Evolutionary conservation across 345 rosid genomes (phyloP).

Genomic region (Eucalyptus decipiens): DNA sequence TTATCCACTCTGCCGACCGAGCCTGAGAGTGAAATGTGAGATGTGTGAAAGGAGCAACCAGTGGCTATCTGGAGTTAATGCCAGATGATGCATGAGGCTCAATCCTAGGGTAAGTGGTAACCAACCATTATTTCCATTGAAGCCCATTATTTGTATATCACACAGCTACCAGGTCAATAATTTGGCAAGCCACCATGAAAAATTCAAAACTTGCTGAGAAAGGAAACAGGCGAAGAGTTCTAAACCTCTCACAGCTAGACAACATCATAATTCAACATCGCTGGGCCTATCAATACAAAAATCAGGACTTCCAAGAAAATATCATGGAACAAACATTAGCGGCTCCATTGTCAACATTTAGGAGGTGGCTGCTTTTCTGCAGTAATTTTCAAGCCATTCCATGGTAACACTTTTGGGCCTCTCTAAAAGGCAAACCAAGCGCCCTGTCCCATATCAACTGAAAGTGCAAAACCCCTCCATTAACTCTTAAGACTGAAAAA

Average conservation of each 20-base stretch:
- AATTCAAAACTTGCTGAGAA: not conserved
- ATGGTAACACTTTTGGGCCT: slow-evolving; percentile 97
- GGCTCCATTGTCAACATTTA: not conserved
- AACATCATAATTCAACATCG: not conserved
- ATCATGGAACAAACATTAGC: not conserved
- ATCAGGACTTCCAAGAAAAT: not conserved
- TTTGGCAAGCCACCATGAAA: not conserved
- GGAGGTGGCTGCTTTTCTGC: slow-evolving; percentile 50
- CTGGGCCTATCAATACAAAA: not conserved
- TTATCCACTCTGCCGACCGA: not conserved
- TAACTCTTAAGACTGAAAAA: not conserved
- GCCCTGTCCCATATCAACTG: slow-evolving; percentile 98
- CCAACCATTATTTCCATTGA: not conserved
- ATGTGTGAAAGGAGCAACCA: not conserved
- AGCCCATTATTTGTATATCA: not conserved
- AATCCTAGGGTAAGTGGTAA: not conserved
- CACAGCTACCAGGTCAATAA: not conserved
- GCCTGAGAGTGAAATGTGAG: not conserved
- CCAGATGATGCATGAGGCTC: not conserved
- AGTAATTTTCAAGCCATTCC: slow-evolving; percentile 81
- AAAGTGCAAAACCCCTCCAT: not conserved
- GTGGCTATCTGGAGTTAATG: not conserved
- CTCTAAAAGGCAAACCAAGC: slow-evolving; percentile 84
- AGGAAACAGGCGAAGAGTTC: not conserved
- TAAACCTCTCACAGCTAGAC: not conserved